Base-by-base conservation (phyloP, 495 filamentous ascomycete species). In the Mycothermus thermophilus region DNA sequence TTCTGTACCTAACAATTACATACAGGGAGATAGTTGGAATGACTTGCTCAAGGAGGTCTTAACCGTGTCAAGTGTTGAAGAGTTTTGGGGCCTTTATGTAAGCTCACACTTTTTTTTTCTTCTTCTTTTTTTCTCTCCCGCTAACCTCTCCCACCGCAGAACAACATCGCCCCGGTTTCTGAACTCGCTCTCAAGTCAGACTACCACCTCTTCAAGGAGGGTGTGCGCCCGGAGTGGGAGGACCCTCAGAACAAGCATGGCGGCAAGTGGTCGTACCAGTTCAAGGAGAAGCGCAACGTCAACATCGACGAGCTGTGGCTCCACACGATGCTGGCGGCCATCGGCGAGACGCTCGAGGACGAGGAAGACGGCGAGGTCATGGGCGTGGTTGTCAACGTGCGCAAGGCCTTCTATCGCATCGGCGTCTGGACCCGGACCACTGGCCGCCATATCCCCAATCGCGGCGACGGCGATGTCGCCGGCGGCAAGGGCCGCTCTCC, bases 21-120 rank as follows among this genome's bases (percentile, higher is more conserved):
- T 36, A 29, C 44, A 92, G 84, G 87, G 83, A 49, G 83, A 95
- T 56, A 94, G 94, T 70, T 99, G 90, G 90, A 93, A 88, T 37
- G 90, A 99, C 52, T 64, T 95, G 30, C 63, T 99, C 24, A 99
- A 99, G 65, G 84, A 96, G 55, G 88, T 99, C 38, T 93, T 99
- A 44, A 93, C 83, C 25, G 95, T 99, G 50, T 83, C 88, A 64
- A 93, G 86, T 9, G 90, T 99, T 3, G 90, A 99, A 59, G 92
- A 99, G 58, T 99, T 99, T 67, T 99, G 90, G 90, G 90, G 90
- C 34, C 80, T 96, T 51, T 95, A 99, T 56, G 90, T 96, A 75
- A 53, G 90, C 68, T 27, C 35, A 28, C n/a, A n/a, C n/a, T n/a
- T n/a, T n/a, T n/a, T n/a, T n/a, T n/a, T n/a, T n/a, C n/a, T n/a